Evolutionary conservation across 2,329 filamentous ascomycete genomes (phyloP).

Genomic region (Fusarium keratoplasticum): DNA sequence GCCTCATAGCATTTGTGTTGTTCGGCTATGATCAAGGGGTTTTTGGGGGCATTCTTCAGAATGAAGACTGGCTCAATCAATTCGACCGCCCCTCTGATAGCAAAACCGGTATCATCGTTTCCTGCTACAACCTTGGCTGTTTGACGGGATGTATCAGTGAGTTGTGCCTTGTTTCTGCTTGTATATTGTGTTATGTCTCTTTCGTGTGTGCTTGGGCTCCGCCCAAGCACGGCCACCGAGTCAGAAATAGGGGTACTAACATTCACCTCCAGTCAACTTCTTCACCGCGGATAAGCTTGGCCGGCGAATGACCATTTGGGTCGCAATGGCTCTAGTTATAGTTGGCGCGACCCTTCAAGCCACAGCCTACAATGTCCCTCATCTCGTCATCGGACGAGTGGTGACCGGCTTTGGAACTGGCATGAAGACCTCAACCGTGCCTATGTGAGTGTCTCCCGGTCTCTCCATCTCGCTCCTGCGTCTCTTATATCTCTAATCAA

Average conservation of each 20-base stretch:
- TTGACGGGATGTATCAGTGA: conserved; percentile 53
- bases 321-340: conserved; percentile 66
- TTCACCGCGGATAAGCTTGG: conserved; percentile 63
- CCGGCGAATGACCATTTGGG: conserved; percentile 63
- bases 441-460: conserved; percentile 28
- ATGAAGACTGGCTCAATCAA: conserved; percentile 54
- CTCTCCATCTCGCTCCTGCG: too few species aligned
- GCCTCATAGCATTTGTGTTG: conserved; percentile 42
- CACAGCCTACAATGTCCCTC: conserved; percentile 54
- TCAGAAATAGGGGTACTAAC: background rate
- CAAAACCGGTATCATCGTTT: conserved; percentile 45
- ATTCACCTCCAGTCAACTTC: conserved; percentile 50
- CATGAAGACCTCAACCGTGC: conserved; percentile 55
- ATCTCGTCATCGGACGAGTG: conserved; percentile 61
- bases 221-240: background rate
- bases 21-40: conserved; percentile 63
- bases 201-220: background rate
- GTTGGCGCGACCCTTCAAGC: conserved; percentile 70
- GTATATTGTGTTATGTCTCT: too few species aligned
- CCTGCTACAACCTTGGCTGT: conserved; percentile 55
- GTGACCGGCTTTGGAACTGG: conserved; percentile 63
- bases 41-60: conserved; percentile 60
- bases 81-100: conserved; percentile 43
- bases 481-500: background rate
- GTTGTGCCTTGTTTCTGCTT: conserved; percentile 56